Evolutionary conservation across 2,329 filamentous ascomycete species (phyloP).

Genomic region (Aspergillus cejpii): DNA sequence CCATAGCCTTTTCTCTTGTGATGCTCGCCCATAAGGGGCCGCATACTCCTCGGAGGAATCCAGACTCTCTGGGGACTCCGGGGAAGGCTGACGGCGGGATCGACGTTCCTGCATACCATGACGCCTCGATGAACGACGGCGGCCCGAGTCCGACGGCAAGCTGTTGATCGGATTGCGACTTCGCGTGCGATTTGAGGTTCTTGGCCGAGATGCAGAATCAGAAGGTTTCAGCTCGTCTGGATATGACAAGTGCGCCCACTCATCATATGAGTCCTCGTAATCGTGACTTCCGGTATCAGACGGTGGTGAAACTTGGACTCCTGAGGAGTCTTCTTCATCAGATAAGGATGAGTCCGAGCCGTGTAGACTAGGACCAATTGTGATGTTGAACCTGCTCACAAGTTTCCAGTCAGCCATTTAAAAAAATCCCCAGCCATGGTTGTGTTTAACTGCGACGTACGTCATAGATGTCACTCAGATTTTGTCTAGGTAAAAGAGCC

Average conservation of each 20-base stretch:
- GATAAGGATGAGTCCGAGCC: conserved; percentile 37
- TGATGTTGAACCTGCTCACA: conserved; percentile 38
- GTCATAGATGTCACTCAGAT: conserved; percentile 14
- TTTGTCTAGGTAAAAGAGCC: background rate
- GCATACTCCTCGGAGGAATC: conserved; percentile 60
- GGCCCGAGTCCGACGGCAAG: conserved; percentile 32
- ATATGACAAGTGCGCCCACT: conserved; percentile 38
- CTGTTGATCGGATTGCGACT: conserved; percentile 36
- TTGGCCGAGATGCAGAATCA: conserved; percentile 43
- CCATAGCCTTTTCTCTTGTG: conserved; percentile 32
- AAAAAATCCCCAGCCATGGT: background rate
- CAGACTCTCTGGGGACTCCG: conserved; percentile 54
- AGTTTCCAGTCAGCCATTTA: conserved; percentile 8
- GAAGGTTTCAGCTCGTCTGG: conserved; percentile 44
- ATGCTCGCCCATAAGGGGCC: conserved; percentile 39
- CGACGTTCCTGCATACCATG: conserved; percentile 36
- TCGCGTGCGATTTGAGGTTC: conserved; percentile 32
- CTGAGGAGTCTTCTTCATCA: conserved; percentile 44
- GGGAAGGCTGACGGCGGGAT: conserved; percentile 42
- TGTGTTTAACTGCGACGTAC: conserved; percentile 10
- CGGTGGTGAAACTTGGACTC: conserved; percentile 39
- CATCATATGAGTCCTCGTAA: conserved; percentile 34
- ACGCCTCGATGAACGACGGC: conserved; percentile 35
- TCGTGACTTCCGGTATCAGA: conserved; percentile 39
- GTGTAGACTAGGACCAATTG: conserved; percentile 36